These are phyloP conservation scores for Debaryomyces robertsiae DNA, from an alignment of 1,139 yeast species.

Conservation along the genomic window DNA sequence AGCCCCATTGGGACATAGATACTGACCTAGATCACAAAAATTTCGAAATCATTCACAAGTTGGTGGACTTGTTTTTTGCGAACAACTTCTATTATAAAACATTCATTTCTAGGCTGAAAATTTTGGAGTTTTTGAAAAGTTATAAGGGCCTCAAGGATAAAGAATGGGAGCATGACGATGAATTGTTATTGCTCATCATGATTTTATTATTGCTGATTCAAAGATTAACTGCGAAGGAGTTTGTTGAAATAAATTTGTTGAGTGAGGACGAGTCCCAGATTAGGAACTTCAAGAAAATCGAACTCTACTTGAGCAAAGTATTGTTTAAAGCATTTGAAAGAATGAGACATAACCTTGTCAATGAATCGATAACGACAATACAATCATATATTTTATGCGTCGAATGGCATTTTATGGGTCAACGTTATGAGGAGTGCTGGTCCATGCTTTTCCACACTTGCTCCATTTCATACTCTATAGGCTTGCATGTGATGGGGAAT, in stretches of 20 bases:
- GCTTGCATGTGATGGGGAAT: slow-evolving; percentile 50
- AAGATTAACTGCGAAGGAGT: slow-evolving; percentile 40
- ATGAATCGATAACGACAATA: slow-evolving; percentile 50
- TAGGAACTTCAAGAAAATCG: slow-evolving; percentile 27
- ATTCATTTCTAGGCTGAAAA: slow-evolving; percentile 31
- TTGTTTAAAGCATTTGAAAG: slow-evolving; percentile 41
- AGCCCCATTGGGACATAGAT: slow-evolving; percentile 24
- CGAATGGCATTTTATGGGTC: slow-evolving; percentile 52
- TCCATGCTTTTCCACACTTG: slow-evolving; percentile 52
- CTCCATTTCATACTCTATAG: slow-evolving; percentile 52
- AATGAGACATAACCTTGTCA: slow-evolving; percentile 47
- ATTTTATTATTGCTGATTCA: slow-evolving; percentile 43
- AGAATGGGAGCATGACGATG: slow-evolving; percentile 55
- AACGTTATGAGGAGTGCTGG: slow-evolving; percentile 53
- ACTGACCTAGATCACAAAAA: slow-evolving; percentile 26
- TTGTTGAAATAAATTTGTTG: slow-evolving; percentile 30
- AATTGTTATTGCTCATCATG: slow-evolving; percentile 48
- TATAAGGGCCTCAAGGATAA: slow-evolving; percentile 34
- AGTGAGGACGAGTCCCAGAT: slow-evolving; percentile 20
- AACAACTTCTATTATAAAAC: slow-evolving; percentile 33
- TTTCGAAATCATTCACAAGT: slow-evolving; percentile 25
- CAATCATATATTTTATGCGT: slow-evolving; percentile 54
- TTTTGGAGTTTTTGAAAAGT: slow-evolving; percentile 32
- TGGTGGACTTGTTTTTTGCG: slow-evolving; percentile 38
- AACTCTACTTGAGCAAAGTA: slow-evolving; percentile 31